These are phyloP conservation scores for Rhododendron ferrugineum DNA, from an alignment of 148 eudicot genomes.

Conservation along the genomic window DNA sequence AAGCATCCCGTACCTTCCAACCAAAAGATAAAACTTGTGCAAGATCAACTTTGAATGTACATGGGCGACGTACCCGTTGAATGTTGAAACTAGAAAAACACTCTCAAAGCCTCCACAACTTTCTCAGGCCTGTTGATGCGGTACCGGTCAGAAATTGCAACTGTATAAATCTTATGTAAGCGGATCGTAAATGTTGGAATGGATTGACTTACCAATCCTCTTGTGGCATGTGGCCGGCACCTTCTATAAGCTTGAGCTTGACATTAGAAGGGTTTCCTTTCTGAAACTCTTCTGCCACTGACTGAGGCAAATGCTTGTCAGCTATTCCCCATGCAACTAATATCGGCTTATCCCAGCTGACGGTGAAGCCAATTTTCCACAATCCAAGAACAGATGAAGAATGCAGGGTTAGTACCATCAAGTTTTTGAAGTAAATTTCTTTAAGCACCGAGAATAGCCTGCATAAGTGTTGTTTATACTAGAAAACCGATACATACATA, in stretches of 20 bases:
- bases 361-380: slow-evolving; percentile 11
- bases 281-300: slow-evolving; percentile 88
- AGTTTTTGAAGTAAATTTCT: not conserved
- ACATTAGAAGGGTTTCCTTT: slow-evolving; percentile 59
- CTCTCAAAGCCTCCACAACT: slow-evolving; percentile 74
- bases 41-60: slow-evolving; percentile 10
- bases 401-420: not conserved
- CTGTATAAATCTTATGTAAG: not conserved
- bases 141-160: not conserved
- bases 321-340: slow-evolving; percentile 92
- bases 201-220: slow-evolving; percentile 77
- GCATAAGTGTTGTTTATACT: not conserved
- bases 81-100: slow-evolving; percentile 40
- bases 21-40: not conserved
- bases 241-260: slow-evolving; percentile 86
- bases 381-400: not conserved
- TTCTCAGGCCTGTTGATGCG: slow-evolving; percentile 86
- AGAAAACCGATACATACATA: no score
- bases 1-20: slow-evolving; percentile 5
- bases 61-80: not conserved
- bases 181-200: not conserved
- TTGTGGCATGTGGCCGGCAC: slow-evolving; percentile 99
- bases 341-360: slow-evolving; percentile 88
- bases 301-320: slow-evolving; percentile 87
- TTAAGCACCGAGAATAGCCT: not conserved